A percentile compares a stretch with the other conserved stretches of the same genome.
These are phyloP conservation scores for Arachnopeziza araneosa DNA, from an alignment of 2,329 filamentous ascomycete species.

Conservation along the genomic window DNA sequence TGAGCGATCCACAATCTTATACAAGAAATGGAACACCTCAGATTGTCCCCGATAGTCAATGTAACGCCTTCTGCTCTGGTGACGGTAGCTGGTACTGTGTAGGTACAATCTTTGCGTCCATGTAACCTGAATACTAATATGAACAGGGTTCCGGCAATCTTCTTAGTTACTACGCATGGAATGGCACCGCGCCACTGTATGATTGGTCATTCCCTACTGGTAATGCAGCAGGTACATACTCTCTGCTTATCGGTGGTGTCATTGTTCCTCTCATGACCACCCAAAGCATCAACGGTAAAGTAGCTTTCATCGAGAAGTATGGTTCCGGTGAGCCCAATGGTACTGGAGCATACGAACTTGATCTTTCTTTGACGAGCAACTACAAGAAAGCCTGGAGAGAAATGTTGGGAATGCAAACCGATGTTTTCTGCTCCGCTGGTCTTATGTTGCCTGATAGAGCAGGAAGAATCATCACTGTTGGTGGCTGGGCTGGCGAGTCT, in stretches of 20 bases:
- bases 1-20: constrained; percentile 30
- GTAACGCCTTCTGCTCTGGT: neutral
- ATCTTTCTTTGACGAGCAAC: constrained; percentile 48
- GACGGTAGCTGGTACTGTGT: neutral
- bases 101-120: neutral
- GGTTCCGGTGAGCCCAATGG: constrained; percentile 54
- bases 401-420: constrained; percentile 61
- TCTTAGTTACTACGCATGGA: constrained; percentile 15
- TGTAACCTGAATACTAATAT: neutral
- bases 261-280: constrained; percentile 57
- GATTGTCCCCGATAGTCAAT: neutral
- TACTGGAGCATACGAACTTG: constrained; percentile 62
- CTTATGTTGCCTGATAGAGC: constrained; percentile 59
- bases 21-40: neutral
- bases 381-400: constrained; percentile 51
- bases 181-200: constrained; percentile 2
- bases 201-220: constrained; percentile 44
- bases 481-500: constrained; percentile 59
- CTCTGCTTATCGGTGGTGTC: constrained; percentile 55
- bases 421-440: constrained; percentile 62
- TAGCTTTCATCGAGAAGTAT: constrained; percentile 54
- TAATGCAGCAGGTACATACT: constrained; percentile 49
- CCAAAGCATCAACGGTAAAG: constrained; percentile 52
- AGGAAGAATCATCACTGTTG: constrained; percentile 58
- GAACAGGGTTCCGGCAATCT: neutral